Conservation (phyloP, 2,329 filamentous ascomycete species). For the Ascochyta rabiei region DNA sequence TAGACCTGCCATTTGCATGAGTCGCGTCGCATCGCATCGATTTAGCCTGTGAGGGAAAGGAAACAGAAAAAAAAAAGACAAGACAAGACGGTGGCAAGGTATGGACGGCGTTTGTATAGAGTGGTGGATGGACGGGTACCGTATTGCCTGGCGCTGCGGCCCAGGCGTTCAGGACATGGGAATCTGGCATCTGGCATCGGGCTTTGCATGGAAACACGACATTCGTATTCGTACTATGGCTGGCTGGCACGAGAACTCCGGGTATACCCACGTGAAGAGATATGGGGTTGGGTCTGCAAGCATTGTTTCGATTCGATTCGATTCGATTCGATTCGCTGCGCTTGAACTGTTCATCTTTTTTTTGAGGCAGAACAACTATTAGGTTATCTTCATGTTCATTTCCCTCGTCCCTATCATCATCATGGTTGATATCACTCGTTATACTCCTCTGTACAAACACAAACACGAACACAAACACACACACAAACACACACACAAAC, state of each 20-base stretch:
- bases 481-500: too few species aligned
- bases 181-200: not conserved
- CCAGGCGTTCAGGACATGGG: constrained; percentile 6
- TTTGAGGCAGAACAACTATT: too few species aligned
- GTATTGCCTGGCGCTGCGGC: constrained; percentile 13
- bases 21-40: not conserved
- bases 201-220: not conserved
- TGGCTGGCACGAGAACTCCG: not conserved
- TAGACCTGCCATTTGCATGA: constrained; percentile 3
- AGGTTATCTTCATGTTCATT: too few species aligned
- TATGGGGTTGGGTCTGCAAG: too few species aligned
- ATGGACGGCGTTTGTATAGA: constrained; percentile 7
- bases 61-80: not conserved
- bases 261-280: constrained; percentile 5
- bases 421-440: too few species aligned
- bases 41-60: too few species aligned
- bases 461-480: too few species aligned
- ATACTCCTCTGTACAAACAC: too few species aligned
- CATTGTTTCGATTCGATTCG: not conserved
- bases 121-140: not conserved
- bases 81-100: not conserved
- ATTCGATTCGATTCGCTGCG: too few species aligned
- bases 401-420: too few species aligned
- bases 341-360: too few species aligned
- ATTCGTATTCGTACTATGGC: constrained; percentile 7